A percentile compares a stretch with the other conserved stretches of the same genome.
These are phyloP conservation scores for Discostella pseudostelligera DNA, from an alignment of 108 stramenopile genomes.

Conservation along the genomic window DNA sequence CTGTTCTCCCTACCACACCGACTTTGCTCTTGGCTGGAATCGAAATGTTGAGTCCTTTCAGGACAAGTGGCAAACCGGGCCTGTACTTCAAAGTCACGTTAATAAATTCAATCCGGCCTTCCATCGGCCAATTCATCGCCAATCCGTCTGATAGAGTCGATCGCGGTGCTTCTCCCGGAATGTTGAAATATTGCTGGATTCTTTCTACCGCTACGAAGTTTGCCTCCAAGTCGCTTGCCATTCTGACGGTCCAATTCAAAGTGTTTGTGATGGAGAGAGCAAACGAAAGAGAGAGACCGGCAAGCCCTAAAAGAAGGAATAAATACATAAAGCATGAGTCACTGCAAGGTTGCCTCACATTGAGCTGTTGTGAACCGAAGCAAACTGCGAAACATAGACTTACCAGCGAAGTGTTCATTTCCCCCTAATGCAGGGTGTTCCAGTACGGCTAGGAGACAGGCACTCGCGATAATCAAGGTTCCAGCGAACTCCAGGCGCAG, in stretches of 20 bases:
- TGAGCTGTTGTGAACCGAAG: background rate
- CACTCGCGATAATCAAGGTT: constrained; percentile 62
- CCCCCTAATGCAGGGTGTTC: constrained; percentile 47
- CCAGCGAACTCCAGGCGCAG: constrained; percentile 90
- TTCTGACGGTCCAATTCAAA: constrained; percentile 93
- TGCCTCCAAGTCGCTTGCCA: constrained; percentile 90
- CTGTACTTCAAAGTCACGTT: constrained; percentile 78
- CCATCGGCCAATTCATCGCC: constrained; percentile 61
- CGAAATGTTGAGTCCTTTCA: constrained; percentile 79
- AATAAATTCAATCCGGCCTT: constrained; percentile 74
- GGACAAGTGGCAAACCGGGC: constrained; percentile 77
- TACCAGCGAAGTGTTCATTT: constrained; percentile 74
- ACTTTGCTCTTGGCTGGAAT: constrained; percentile 76
- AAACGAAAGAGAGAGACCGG: constrained; percentile 91
- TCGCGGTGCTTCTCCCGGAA: constrained; percentile 63
- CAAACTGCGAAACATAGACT: background rate
- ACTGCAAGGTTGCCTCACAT: background rate
- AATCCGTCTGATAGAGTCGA: constrained; percentile 35
- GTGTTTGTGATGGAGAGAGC: constrained; percentile 85
- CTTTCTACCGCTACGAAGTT: constrained; percentile 91
- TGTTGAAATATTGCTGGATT: constrained; percentile 69
- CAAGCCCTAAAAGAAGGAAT: constrained; percentile 38
- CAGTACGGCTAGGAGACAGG: constrained; percentile 65
- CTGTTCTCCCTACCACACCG: constrained; percentile 85
- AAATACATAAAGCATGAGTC: background rate